Base-by-base conservation (phyloP, 1,284 basidiomycete species). In the Ustilago shanxiensis region DNA sequence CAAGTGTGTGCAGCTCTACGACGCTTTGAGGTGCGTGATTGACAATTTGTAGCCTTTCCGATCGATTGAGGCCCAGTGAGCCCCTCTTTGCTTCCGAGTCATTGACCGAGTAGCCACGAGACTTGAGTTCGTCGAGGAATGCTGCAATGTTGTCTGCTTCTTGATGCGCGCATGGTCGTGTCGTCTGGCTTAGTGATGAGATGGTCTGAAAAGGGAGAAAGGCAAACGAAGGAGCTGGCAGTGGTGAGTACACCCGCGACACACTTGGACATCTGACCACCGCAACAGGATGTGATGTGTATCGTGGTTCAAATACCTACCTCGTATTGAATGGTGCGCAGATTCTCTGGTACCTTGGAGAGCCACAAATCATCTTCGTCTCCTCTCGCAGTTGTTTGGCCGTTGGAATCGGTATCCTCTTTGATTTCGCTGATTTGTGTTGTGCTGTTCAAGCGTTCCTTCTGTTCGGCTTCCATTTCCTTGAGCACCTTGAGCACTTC, bases 1-100 rank as follows among this genome's bases (percentile, higher is more conserved):
- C 90, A 79, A 95, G 94, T 53, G 94, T 92, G 80, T 97, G 95
- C 24, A 98, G 90, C 84, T 95, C 94, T 31, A 97, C 93, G 0
- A 91, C 88, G 55, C 91, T 89, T 5, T 89, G 91, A 1, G 95
- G 95, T 0, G 92, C 92, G 16, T 96, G 89, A 84, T 98, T 97
- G 53, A 94, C 91, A 37, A 96, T 89, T 84, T 96, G 94, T 4
- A 98, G 89, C 79, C 95, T 93, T 88, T 98, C 95, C 4, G 92
- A 91, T 82, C 95, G 96, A 0, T 94, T 95, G 69, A 98, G 88
- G 10, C 90, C 89, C 69, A 91, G 93, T 16, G 56, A 68, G 20
- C 73, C 77, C 13, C 65, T 54, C n/a, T 64, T 77, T 28, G 78
- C 66, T 47, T 72, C 68, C 1, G 68, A 60, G 39, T 81, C 79